These are phyloP conservation scores for Glomus cerebriforme DNA, from an alignment of 192 early-diverging fungal species.

Conservation along the genomic window DNA sequence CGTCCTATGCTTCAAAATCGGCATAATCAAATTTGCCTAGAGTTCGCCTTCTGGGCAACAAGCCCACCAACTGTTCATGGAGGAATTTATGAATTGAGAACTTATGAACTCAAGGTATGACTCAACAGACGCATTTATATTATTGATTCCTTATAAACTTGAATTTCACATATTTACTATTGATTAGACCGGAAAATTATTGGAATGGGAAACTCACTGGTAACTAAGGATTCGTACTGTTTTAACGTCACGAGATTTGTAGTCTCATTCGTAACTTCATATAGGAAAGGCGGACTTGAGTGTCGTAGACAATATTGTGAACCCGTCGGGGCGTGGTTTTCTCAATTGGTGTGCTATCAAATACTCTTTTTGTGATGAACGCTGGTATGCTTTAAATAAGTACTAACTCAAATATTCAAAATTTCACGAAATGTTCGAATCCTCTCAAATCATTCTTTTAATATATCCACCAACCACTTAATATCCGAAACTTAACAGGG, in stretches of 20 bases:
- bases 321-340: slow-evolving; percentile 96
- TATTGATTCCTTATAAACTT: neutral
- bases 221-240: slow-evolving; percentile 27
- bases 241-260: neutral
- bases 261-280: neutral
- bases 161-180: neutral
- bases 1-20: slow-evolving; percentile 71
- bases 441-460: neutral
- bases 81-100: slow-evolving; percentile 91
- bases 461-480: neutral
- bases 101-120: slow-evolving; percentile 76
- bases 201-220: slow-evolving; percentile 94
- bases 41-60: slow-evolving; percentile 91
- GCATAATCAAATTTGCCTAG: slow-evolving; percentile 84
- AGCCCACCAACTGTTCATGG: slow-evolving; percentile 72
- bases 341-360: slow-evolving; percentile 58
- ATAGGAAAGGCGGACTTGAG: slow-evolving; percentile 81
- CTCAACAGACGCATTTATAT: neutral
- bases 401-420: neutral
- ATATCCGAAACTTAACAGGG: slow-evolving; percentile 54
- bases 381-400: neutral
- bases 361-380: neutral
- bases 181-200: slow-evolving; percentile 76
- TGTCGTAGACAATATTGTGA: slow-evolving; percentile 85
- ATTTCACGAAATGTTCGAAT: neutral